Evolutionary conservation across 768 basidiomycete species (phyloP).

Genomic region (Agrocybe pediades): DNA sequence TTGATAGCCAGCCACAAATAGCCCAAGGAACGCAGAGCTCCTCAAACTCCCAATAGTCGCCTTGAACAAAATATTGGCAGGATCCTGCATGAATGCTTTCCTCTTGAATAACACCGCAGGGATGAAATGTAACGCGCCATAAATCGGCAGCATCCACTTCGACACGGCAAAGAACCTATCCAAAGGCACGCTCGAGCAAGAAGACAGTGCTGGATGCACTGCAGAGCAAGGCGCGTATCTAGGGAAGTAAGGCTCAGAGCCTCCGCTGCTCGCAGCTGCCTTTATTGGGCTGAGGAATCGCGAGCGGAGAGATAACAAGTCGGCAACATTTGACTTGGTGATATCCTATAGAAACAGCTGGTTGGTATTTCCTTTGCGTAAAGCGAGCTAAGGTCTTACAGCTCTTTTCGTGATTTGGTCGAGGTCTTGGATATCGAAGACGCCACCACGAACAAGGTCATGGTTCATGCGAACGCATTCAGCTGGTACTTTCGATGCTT

Average conservation of each 20-base stretch:
- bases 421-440: conserved; percentile 56
- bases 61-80: conserved; percentile 62
- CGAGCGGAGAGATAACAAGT: conserved; percentile 46
- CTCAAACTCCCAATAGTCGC: conserved; percentile 74
- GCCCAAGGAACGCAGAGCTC: conserved; percentile 85
- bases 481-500: conserved; percentile 64
- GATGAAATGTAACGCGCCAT: conserved; percentile 88
- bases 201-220: conserved; percentile 74
- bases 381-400: conserved; percentile 33
- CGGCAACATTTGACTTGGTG: conserved; percentile 49
- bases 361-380: not conserved
- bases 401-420: conserved; percentile 51
- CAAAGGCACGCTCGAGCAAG: conserved; percentile 60
- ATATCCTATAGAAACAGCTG: conserved; percentile 41
- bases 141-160: conserved; percentile 82
- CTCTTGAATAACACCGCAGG: conserved; percentile 85
- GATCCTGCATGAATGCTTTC: conserved; percentile 63
- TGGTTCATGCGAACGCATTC: conserved; percentile 64
- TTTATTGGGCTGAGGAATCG: conserved; percentile 33
- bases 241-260: conserved; percentile 41
- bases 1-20: conserved; percentile 83
- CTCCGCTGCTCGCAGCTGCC: conserved; percentile 5
- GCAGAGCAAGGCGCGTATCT: conserved; percentile 64
- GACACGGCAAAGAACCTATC: conserved; percentile 80
- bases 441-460: conserved; percentile 57